phyloP scores from a whole-genome alignment of 2,329 filamentous ascomycete species.

The Aaosphaeria pasadenensis region DNA sequence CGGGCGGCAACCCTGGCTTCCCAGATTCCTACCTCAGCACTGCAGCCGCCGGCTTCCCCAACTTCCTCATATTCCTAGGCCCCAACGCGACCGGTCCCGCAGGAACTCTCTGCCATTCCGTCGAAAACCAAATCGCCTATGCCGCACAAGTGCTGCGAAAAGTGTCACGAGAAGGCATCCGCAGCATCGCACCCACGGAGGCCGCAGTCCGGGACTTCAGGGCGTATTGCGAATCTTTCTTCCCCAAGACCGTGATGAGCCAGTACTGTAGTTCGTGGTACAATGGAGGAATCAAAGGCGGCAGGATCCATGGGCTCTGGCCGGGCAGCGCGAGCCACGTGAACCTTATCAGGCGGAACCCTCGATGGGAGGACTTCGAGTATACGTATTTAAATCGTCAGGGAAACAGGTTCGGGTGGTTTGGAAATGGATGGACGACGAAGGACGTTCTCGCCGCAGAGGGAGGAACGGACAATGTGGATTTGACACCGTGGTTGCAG shows the following conservation, averaged over 20 bases:
- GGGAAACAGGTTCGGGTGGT: slow-evolving; percentile 55
- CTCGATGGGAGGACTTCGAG: slow-evolving; percentile 56
- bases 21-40: slow-evolving; percentile 25
- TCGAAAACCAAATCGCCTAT: slow-evolving; percentile 63
- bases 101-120: slow-evolving; percentile 62
- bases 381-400: slow-evolving; percentile 44
- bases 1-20: slow-evolving; percentile 41
- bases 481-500: slow-evolving; percentile 62
- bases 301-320: slow-evolving; percentile 63
- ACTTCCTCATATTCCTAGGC: slow-evolving; percentile 51
- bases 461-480: slow-evolving; percentile 42
- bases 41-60: slow-evolving; percentile 25
- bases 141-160: slow-evolving; percentile 65
- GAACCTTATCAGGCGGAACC: slow-evolving; percentile 53
- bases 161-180: slow-evolving; percentile 60
- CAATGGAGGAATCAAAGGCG: slow-evolving; percentile 57
- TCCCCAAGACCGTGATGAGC: slow-evolving; percentile 48
- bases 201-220: slow-evolving; percentile 60
- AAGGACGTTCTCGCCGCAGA: slow-evolving; percentile 43
- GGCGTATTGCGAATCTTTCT: slow-evolving; percentile 51
- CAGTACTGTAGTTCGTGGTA: slow-evolving; percentile 68
- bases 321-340: slow-evolving; percentile 63
- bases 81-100: slow-evolving; percentile 58
- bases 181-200: slow-evolving; percentile 53
- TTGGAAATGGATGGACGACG: slow-evolving; percentile 63